A percentile compares a stretch with the other conserved stretches of the same genome.
phyloP scores from a whole-genome alignment of 176 grass and related monocot species.

The Raddia distichophylla region DNA sequence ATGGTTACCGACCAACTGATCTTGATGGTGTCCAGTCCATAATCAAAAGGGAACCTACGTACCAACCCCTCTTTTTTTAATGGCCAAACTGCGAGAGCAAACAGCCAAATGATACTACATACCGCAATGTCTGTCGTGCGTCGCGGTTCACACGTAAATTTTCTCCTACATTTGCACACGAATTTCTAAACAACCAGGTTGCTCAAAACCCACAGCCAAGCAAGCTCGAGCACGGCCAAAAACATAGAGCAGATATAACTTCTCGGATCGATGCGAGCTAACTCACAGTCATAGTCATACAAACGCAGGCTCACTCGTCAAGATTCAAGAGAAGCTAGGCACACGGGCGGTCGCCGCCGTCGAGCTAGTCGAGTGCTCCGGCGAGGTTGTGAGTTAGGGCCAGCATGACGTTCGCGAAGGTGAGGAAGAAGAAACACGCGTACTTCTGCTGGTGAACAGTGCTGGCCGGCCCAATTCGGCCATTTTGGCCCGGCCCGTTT shows the following conservation, averaged over 20 bases:
- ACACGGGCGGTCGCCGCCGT: background rate
- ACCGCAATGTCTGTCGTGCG: background rate
- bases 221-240: conserved; percentile 7
- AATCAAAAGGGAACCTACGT: background rate
- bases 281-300: background rate
- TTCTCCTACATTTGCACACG: background rate
- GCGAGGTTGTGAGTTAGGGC: too few relatives aligned
- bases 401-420: background rate
- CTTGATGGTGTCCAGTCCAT: conserved; percentile 18
- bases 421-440: conserved; percentile 14
- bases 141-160: conserved; percentile 1
- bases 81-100: background rate
- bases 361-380: too few relatives aligned
- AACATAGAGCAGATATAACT: conserved; percentile 26
- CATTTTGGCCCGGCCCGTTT: too few relatives aligned
- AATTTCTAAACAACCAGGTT: conserved; percentile 43
- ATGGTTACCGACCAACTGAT: background rate
- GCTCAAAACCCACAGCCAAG: conserved; percentile 39
- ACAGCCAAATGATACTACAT: background rate
- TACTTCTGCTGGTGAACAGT: conserved; percentile 36
- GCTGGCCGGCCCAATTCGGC: too few relatives aligned
- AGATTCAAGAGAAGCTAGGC: background rate
- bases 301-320: background rate
- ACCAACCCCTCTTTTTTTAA: background rate
- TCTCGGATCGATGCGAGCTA: background rate